These are phyloP conservation scores for Trichosporon coremiiforme DNA, from an alignment of 1,284 basidiomycete species.

Conservation along the genomic window DNA sequence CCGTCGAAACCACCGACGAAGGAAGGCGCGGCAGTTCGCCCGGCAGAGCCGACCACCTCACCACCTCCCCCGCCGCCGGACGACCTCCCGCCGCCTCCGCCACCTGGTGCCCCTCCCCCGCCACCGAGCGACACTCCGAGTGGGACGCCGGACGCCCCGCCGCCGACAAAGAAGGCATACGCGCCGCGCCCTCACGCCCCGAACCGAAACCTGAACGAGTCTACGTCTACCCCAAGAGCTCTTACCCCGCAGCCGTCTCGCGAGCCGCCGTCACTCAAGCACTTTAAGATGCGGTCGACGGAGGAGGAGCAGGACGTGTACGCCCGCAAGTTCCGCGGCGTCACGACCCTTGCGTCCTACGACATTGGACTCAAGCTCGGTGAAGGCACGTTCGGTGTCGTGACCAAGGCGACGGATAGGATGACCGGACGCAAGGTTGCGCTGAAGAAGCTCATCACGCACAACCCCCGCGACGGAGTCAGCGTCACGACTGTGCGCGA, in stretches of 20 bases:
- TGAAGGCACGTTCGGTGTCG: conserved; percentile 93
- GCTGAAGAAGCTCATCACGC: conserved; percentile 78
- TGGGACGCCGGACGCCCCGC: conserved; percentile 43
- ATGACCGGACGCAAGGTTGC: conserved; percentile 71
- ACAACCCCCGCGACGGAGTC: conserved; percentile 89
- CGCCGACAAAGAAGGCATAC: conserved; percentile 32
- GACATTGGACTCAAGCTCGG: conserved; percentile 80
- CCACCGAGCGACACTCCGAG: conserved; percentile 19
- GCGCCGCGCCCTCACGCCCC: conserved; percentile 35
- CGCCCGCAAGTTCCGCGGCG: conserved; percentile 71
- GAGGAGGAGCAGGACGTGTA: conserved; percentile 70
- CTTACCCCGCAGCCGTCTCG: conserved; percentile 1
- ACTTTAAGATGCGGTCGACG: conserved; percentile 59
- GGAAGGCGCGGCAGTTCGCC: conserved; percentile 40
- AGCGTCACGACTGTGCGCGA: conserved; percentile 97
- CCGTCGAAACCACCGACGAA: conserved; percentile 30
- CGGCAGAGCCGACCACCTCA: conserved; percentile 37
- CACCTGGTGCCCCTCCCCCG: conserved; percentile 17
- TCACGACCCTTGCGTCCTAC: conserved; percentile 76
- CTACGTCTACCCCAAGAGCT: conserved; percentile 32
- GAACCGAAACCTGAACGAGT: conserved; percentile 45
- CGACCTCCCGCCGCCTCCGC: conserved; percentile 32
- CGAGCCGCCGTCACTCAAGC: conserved; percentile 28
- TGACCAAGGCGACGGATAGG: conserved; percentile 78
- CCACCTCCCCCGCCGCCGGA: conserved; percentile 31